A percentile compares a stretch with the other conserved stretches of the same genome.
These are phyloP conservation scores for Macrocybe gigantea DNA, from an alignment of 768 basidiomycete species.

Conservation along the genomic window DNA sequence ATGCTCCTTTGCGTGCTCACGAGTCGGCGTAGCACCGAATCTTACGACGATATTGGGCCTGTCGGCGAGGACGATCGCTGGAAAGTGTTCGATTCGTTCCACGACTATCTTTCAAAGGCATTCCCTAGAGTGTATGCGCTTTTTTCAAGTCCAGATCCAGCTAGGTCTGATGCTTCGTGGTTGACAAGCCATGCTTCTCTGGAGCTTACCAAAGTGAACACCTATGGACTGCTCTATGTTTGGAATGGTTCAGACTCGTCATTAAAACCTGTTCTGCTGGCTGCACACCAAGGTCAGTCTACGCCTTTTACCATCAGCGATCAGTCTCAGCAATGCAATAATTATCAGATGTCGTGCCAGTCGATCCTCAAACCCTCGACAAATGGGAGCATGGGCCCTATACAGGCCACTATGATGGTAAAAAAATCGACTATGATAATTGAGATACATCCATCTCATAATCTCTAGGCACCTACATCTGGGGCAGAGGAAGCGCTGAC, in stretches of 20 bases:
- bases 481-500: slow-evolving; percentile 73
- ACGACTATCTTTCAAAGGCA: slow-evolving; percentile 41
- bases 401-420: slow-evolving; percentile 52
- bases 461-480: slow-evolving; percentile 43
- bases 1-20: too few relatives aligned
- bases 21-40: slow-evolving; percentile 29
- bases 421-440: slow-evolving; percentile 1
- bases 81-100: slow-evolving; percentile 48
- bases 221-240: slow-evolving; percentile 64
- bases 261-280: slow-evolving; percentile 63
- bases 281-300: slow-evolving; percentile 56
- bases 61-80: slow-evolving; percentile 48
- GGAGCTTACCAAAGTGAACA: slow-evolving; percentile 65
- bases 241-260: slow-evolving; percentile 60
- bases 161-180: too few relatives aligned
- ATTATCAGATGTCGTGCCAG: slow-evolving; percentile 53
- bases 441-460: neutral
- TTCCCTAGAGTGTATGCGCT: slow-evolving; percentile 60
- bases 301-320: neutral
- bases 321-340: neutral
- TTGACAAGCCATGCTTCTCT: slow-evolving; percentile 25
- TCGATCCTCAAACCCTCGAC: slow-evolving; percentile 40
- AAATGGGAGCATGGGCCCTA: slow-evolving; percentile 55
- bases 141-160: neutral
- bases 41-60: slow-evolving; percentile 42